A percentile compares a stretch with the other conserved stretches of the same genome.
Conservation (phyloP, 2,329 filamentous ascomycete genomes). For the Paraphaeosphaeria sporulosa region DNA sequence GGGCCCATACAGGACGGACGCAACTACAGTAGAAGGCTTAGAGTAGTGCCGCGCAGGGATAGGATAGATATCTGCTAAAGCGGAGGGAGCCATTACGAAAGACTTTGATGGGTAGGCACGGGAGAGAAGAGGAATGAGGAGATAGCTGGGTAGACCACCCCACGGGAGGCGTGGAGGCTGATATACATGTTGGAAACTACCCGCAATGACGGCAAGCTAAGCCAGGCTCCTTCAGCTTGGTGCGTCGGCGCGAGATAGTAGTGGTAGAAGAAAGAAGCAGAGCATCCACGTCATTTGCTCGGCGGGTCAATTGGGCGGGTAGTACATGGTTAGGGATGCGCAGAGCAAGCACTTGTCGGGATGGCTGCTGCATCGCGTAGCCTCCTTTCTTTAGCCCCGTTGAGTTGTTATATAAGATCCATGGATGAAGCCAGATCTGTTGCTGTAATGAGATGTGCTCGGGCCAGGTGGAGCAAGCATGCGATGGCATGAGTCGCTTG, state of each 20-base stretch:
- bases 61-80: constrained; percentile 49
- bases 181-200: constrained; percentile 45
- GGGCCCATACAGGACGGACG: constrained; percentile 53
- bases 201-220: constrained; percentile 40
- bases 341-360: constrained; percentile 34
- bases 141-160: constrained; percentile 37
- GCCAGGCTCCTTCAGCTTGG: constrained; percentile 34
- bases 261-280: constrained; percentile 38
- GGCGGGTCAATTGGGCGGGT: constrained; percentile 46
- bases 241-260: constrained; percentile 48
- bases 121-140: constrained; percentile 33
- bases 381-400: constrained; percentile 44
- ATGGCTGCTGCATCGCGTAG: constrained; percentile 39
- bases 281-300: constrained; percentile 49
- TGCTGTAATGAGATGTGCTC: constrained; percentile 29
- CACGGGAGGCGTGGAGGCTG: constrained; percentile 49
- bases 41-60: constrained; percentile 48
- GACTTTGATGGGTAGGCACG: constrained; percentile 24
- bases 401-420: constrained; percentile 34
- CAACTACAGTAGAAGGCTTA: constrained; percentile 48
- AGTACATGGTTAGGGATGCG: constrained; percentile 45
- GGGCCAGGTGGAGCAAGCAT: constrained; percentile 24
- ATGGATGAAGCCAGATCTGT: constrained; percentile 41
- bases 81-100: constrained; percentile 52
- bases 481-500: constrained; percentile 16